Percentiles rank a stretch among this genome's conserved stretches.
Evolutionary conservation across 139 green algal genomes (phyloP).

Genomic region (Spirogloea muscicola): DNA sequence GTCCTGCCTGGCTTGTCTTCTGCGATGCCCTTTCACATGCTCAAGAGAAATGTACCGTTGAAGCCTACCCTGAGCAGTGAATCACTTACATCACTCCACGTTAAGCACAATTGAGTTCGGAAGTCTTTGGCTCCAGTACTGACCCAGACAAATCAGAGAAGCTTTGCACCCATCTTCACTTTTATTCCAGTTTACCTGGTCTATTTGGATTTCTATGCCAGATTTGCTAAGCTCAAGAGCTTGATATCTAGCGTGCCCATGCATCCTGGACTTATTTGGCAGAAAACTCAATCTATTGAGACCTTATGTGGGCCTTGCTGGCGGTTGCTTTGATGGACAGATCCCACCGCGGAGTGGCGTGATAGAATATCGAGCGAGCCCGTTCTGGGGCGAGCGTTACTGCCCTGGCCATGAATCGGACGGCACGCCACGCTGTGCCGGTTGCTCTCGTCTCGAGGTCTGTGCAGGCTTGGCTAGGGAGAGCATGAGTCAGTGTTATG

Average conservation of each 20-base stretch:
- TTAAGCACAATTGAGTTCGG: neutral
- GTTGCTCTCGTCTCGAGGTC: conserved; percentile 35
- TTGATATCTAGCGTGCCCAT: no score
- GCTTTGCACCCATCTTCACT: neutral
- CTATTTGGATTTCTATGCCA: no score
- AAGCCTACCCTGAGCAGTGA: neutral
- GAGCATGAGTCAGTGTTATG: neutral
- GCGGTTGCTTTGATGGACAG: neutral
- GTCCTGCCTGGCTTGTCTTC: no score
- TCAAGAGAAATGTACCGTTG: neutral
- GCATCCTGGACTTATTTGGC: neutral
- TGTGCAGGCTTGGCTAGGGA: neutral
- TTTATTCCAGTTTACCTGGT: neutral
- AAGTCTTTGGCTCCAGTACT: neutral
- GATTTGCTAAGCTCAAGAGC: no score
- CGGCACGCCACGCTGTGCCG: conserved; percentile 62
- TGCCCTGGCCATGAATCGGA: conserved; percentile 61
- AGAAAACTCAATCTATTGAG: neutral
- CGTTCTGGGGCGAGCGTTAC: conserved; percentile 62
- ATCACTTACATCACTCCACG: neutral
- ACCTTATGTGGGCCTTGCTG: neutral
- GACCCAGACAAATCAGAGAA: neutral
- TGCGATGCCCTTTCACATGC: no score
- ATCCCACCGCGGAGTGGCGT: conserved; percentile 29
- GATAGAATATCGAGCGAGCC: conserved; percentile 54